These are phyloP conservation scores for Fusarium fracticaudum DNA, from an alignment of 2,329 filamentous ascomycete species.

Conservation along the genomic window DNA sequence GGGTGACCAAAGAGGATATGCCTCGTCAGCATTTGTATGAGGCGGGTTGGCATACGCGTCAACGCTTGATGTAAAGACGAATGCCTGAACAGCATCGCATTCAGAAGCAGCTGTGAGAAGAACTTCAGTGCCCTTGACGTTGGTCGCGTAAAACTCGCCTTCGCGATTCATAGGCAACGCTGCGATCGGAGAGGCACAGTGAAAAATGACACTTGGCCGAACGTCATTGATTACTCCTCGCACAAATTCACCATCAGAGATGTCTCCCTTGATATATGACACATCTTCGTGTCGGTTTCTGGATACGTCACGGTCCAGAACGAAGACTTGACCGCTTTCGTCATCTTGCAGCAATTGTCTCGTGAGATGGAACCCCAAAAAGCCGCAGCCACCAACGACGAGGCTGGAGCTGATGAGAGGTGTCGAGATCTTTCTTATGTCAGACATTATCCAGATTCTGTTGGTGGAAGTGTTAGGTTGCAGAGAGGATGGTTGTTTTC, in stretches of 20 bases:
- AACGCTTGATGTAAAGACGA: slow-evolving; percentile 48
- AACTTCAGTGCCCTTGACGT: slow-evolving; percentile 45
- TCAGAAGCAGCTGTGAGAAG: slow-evolving; percentile 40
- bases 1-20: slow-evolving; percentile 34
- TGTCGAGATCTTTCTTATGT: background rate
- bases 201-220: slow-evolving; percentile 45
- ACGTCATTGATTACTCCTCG: slow-evolving; percentile 33
- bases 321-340: slow-evolving; percentile 34
- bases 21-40: slow-evolving; percentile 39
- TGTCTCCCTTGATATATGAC: slow-evolving; percentile 41
- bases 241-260: slow-evolving; percentile 32
- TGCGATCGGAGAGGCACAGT: slow-evolving; percentile 45
- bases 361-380: slow-evolving; percentile 44
- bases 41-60: slow-evolving; percentile 43
- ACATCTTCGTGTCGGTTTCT: slow-evolving; percentile 38
- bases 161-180: slow-evolving; percentile 27
- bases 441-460: background rate
- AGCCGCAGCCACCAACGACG: slow-evolving; percentile 48
- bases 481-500: too few species aligned
- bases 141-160: slow-evolving; percentile 40
- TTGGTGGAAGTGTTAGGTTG: too few species aligned
- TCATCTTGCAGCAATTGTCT: slow-evolving; percentile 12
- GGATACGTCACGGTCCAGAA: slow-evolving; percentile 42
- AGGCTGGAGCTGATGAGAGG: background rate
- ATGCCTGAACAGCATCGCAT: slow-evolving; percentile 32